Evolutionary conservation across 768 basidiomycete species (phyloP), one percentile per base, ranked within the genome.

Genomic region (Vishniacozyma victoriae): DNA sequence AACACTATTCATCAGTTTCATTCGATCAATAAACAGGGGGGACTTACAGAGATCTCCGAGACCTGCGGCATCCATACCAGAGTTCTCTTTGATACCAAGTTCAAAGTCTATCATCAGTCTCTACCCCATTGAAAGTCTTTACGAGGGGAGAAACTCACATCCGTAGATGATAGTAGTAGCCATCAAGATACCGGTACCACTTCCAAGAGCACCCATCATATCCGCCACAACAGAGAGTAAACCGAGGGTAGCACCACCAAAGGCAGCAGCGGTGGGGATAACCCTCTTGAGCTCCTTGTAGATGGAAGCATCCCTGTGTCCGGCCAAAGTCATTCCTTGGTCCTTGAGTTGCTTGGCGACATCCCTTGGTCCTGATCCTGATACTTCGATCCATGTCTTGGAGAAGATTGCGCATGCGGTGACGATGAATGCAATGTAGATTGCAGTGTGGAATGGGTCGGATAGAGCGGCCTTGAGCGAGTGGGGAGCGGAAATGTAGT

Each of bases 371-470:
- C 95, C 90, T 46, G 84, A 86, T 14, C 95, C 93, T 2, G 91
- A 96, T 26, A 97, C 89, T 63, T 97, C 93, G 57, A 99, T 97
- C 93, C 95, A 99, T 0, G 93, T 96, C 80, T 97, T 97, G 68
- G 88, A 92, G 78, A 97, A 99, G 58, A 96, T 78, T 13, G 95
- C 93, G 69, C 92, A 97, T 14, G 91, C 89, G 26, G 85, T 81
- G 51, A 92, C 79, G 76, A 93, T 93, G 76, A 96, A 97, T 4
- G 80, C 72, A 71, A 99, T 82, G 74, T 96, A 95, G 62, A 95
- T 76, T 18, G 79, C 78, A 1, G 89, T 91, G 76, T 97, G 95
- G 64, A 97, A 82, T 1, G 95, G 95, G 73, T 99, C 95, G 41
- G 87, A 74, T 53, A 97, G 76, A 6, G 85, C 87, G 41, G 86